Evolutionary conservation across 169 alveolate species (phyloP), one percentile per base, ranked within the genome.

Genomic region (Miamiensis avidus): DNA sequence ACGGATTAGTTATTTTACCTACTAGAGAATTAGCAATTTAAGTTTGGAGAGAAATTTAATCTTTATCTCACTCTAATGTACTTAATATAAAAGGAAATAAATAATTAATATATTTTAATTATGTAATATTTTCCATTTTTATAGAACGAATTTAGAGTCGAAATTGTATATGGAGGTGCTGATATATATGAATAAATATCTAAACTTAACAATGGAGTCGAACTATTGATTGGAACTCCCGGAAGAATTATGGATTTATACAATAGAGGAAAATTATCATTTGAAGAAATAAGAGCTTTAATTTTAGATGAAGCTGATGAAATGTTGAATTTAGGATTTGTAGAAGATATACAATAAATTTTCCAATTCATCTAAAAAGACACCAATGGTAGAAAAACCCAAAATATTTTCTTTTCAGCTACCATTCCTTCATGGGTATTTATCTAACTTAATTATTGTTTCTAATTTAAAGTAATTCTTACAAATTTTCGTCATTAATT

Each of bases 21-120:
- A 98, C 99, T 74, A 97, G 99, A 90, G 99, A 98, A 89, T 87
- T 97, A 76, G 98, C 98, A 69, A 96, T 94, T 33, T 99, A 98
- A 89, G 99, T 97, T 79, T 94, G 97, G 69, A 96, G 93, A 81
- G 99, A 97, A 89, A 89, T 93, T 79, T 94, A 95, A 76, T 86
- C 85, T 31, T 83, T 97, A 78, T 92, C 82, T 87, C 97, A 95
- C 76, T 74, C 30, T 34, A 95, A 49, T 49, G 69, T 49, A 49
- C 4, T 49, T 11, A 11, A 49, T 49, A 49, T 11, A 49, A 49
- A 49, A 49, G 4, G 4, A 11, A 49, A 49, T 11, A 49, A 20
- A 11, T 49, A 11, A 11, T 4, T 49, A 49, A 11, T 49, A 11
- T 49, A 49, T 49, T 11, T 11, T 11, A 49, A 49, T 20, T 49